These are phyloP conservation scores for Lachancea quebecensis DNA, from an alignment of 805 yeast species.

Conservation along the genomic window DNA sequence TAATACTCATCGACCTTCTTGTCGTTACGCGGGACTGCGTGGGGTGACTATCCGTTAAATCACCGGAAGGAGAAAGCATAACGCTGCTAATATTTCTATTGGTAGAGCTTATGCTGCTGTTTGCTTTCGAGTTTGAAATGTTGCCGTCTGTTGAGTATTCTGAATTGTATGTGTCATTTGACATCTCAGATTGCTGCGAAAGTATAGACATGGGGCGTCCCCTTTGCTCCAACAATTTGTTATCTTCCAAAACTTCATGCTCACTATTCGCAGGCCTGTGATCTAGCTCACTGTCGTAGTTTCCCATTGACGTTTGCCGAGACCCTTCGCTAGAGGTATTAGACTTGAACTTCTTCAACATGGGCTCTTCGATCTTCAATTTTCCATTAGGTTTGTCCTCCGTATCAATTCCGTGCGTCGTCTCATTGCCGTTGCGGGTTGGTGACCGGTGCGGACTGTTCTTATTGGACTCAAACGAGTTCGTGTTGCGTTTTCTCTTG, in stretches of 20 bases:
- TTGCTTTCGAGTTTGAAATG: conserved; percentile 15
- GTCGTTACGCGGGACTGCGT: conserved; percentile 9
- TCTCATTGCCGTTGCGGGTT: neutral
- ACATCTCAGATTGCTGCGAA: conserved; percentile 45
- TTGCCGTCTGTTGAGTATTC: conserved; percentile 42
- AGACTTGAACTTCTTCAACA: conserved; percentile 23
- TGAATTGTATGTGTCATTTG: conserved; percentile 41
- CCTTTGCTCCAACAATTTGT: conserved; percentile 11
- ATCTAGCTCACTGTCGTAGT: conserved; percentile 22
- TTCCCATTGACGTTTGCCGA: conserved; percentile 26
- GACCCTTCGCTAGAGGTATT: conserved; percentile 24
- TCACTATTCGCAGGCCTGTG: neutral
- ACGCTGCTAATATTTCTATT: conserved; percentile 7
- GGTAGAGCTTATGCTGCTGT: conserved; percentile 20
- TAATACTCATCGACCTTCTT: conserved; percentile 32
- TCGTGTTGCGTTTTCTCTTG: conserved; percentile 9
- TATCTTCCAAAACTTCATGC: conserved; percentile 4
- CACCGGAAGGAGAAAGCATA: conserved; percentile 1
- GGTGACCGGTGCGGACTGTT: conserved; percentile 6
- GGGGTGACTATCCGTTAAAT: neutral
- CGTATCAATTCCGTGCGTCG: neutral
- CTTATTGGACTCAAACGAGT: conserved; percentile 7
- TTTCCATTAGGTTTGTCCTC: neutral
- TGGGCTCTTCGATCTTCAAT: conserved; percentile 8
- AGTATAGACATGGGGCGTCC: conserved; percentile 45